Base-by-base conservation (phyloP, 257 asterid species). In the Perilla frutescens region DNA sequence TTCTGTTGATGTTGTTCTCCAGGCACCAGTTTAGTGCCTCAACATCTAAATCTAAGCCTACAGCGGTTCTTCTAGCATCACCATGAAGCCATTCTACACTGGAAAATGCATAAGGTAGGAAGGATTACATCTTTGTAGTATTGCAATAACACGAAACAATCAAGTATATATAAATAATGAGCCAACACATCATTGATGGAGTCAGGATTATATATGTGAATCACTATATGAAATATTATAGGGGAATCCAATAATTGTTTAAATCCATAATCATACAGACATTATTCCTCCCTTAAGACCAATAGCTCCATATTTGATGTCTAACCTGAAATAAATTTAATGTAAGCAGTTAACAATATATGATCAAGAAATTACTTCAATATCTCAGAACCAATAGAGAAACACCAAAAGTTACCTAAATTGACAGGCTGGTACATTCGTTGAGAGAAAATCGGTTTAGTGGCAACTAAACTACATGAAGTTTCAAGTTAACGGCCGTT, bases 1-100 rank as follows among this genome's bases (percentile, higher is more conserved):
- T 80, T 81, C 96, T 88, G 87, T 87, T 86, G 71, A 87, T 62
- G 65, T 92, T 95, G 84, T 81, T 92, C 47, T 87, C 93, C 72
- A 83, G 69, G 74, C 99, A 92, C 99, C 99, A 95, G 73, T 82
- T 70, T 45, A 95, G 94, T 39, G 99, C 96, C 66, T 92, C 99
- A 7, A 75, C 62, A 31, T 95, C 99, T 82, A 95, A 89, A 82
- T 95, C 98, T 84, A 95, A 75, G 81, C 97, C 99, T 36, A 95
- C 84, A 20, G 99, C 97, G 72, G 97, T 90, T 84, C 98, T 84
- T 77, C 98, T 87, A 54, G 97, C 88, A 77, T 95, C 98, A 66
- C 84, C 68, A 6, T 84, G 92, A 68, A 95, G 90, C 99, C 99
- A 95, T 55, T 92, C 97, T 5, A 88, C 86, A 68, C 98, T 94